phyloP scores from a whole-genome alignment of 2,329 filamentous ascomycete genomes.

The Cylindrodendrum hubeiense region DNA sequence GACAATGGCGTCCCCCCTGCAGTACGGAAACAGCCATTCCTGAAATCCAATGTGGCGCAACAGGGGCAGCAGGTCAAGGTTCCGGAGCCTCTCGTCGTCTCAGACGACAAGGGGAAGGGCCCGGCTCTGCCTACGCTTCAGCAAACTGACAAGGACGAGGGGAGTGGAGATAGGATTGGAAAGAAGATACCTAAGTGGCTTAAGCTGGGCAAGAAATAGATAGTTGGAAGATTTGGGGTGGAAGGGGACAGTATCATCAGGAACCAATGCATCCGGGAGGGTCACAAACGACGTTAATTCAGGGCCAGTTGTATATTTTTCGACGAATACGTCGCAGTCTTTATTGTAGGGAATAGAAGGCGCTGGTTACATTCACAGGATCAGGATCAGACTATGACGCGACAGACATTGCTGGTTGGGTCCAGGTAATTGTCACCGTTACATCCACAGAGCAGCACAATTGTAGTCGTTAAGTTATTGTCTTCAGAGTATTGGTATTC shows the following conservation, averaged over 20 bases:
- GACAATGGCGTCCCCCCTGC: constrained; percentile 70
- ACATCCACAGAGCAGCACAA: constrained; percentile 21
- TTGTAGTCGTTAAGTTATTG: constrained; percentile 41
- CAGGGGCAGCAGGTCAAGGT: constrained; percentile 77
- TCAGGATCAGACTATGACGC: background rate
- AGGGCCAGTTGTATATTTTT: constrained; percentile 7
- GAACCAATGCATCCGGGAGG: constrained; percentile 14
- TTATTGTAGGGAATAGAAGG: constrained; percentile 16
- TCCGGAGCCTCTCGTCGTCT: constrained; percentile 63
- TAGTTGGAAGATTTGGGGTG: background rate
- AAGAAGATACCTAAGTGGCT: constrained; percentile 85
- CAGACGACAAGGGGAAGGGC: constrained; percentile 53
- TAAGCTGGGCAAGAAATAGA: constrained; percentile 77
- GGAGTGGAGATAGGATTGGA: constrained; percentile 67
- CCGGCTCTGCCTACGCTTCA: constrained; percentile 36
- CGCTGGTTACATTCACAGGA: constrained; percentile 8
- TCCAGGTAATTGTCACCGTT: background rate
- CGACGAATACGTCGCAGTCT: background rate
- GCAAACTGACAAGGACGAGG: constrained; percentile 51
- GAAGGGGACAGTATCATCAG: background rate
- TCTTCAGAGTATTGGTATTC: constrained; percentile 52
- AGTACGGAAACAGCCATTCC: constrained; percentile 67
- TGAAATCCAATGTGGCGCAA: constrained; percentile 69
- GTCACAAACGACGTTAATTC: constrained; percentile 31
- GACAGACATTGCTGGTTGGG: background rate